Evolutionary conservation across 305 asterid genomes (phyloP), one percentile per base, ranked within the genome.

Genomic region (Rubia occidens): DNA sequence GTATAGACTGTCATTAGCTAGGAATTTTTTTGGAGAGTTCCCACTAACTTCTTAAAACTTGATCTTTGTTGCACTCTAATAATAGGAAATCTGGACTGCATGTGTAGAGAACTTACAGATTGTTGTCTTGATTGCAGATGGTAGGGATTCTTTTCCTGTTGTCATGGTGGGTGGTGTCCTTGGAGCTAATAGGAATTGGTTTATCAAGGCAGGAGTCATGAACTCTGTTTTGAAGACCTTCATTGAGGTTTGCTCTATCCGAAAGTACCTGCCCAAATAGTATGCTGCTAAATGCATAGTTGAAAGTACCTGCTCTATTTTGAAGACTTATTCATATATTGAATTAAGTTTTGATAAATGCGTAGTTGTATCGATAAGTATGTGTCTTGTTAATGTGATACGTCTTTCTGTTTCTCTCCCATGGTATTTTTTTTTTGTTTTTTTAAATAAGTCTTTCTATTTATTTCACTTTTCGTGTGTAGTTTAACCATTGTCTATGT

Each of bases 151-250:
- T 79, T 93, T 93, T 84, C 97, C 96, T 62, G 83, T 92, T 76
- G 97, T 92, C 75, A 79, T 92, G 88, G 97, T 92, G 70, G 98
- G 96, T 37, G 98, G 98, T 47, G 96, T 92, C 71, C 95, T 92
- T 64, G 95, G 85, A 82, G 90, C 90, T 70, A 88, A 92, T 79
- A 82, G 78, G 78, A 82, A 68, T 35, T 92, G 98, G 98, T 90
- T 89, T 78, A 80, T 92, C 37, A 97, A 94, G 64, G 73, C 70
- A 70, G 91, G 88, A 83, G 96, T 92, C 73, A 85, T 77, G 4
- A 59, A 79, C 69, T 77, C 82, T 68, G 81, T 92, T 78, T 81
- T 78, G 83, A 82, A 88, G 88, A 84, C 88, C 76, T 92, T 77
- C 78, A 84, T 89, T 2, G 82, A 88, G 73, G 96, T 90, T 80